Conservation (phyloP, 1,284 basidiomycete species). For the Rhizoctonia solani region DNA sequence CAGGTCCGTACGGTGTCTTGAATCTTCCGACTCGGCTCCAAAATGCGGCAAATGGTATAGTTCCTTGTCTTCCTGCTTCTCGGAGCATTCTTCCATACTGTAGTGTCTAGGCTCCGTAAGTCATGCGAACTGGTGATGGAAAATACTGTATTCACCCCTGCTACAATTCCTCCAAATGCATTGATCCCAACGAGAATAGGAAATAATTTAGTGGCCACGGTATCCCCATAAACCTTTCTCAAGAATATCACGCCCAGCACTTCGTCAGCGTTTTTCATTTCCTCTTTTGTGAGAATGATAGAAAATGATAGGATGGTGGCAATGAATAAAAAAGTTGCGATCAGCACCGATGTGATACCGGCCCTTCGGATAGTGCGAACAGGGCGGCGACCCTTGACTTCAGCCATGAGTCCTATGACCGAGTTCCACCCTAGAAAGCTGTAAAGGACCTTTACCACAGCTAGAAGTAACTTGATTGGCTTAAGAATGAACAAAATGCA, state of each 20-base stretch:
- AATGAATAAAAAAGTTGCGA: neutral
- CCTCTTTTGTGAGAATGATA: slow-evolving; percentile 51
- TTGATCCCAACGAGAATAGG: slow-evolving; percentile 47
- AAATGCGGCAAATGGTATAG: slow-evolving; percentile 47
- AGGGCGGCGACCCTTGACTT: slow-evolving; percentile 52
- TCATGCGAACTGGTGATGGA: slow-evolving; percentile 35
- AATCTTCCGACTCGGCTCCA: slow-evolving; percentile 44
- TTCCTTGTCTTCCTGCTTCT: slow-evolving; percentile 46
- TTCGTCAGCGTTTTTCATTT: slow-evolving; percentile 53
- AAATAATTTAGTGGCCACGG: slow-evolving; percentile 45
- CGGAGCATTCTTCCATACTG: slow-evolving; percentile 50
- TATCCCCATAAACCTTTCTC: slow-evolving; percentile 56
- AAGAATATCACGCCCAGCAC: slow-evolving; percentile 62
- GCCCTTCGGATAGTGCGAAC: slow-evolving; percentile 59
- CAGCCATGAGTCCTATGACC: slow-evolving; percentile 59
- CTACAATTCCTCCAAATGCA: slow-evolving; percentile 45
- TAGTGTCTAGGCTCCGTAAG: slow-evolving; percentile 38
- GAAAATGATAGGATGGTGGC: slow-evolving; percentile 36
- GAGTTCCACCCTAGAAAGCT: slow-evolving; percentile 61
- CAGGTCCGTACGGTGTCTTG: slow-evolving; percentile 48
- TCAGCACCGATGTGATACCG: slow-evolving; percentile 51
- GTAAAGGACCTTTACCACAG: slow-evolving; percentile 61
- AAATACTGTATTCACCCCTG: slow-evolving; percentile 42
- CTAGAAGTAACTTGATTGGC: slow-evolving; percentile 54
- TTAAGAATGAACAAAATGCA: neutral